These are phyloP conservation scores for Dillenia turbinata DNA, from an alignment of 164 flowering plant species.

Conservation along the genomic window DNA sequence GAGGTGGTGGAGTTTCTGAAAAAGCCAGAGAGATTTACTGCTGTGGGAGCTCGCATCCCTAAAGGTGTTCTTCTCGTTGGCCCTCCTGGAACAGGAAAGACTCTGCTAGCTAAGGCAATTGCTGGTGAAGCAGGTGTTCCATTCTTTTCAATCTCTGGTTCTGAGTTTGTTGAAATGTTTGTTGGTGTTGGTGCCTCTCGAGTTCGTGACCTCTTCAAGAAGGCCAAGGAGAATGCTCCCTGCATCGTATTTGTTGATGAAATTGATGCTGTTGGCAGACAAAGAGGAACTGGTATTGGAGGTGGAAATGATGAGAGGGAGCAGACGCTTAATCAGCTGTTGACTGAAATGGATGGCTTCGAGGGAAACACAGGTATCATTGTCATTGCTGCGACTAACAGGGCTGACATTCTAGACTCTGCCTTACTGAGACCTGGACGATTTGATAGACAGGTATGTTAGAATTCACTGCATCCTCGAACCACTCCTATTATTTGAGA, in stretches of 20 bases:
- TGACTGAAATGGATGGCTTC: constrained; percentile 97
- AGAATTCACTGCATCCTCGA: neutral
- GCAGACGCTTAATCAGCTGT: constrained; percentile 86
- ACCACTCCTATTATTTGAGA: neutral
- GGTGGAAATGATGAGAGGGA: constrained; percentile 97
- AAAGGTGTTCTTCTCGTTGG: constrained; percentile 93
- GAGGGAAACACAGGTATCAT: constrained; percentile 90
- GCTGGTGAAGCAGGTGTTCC: constrained; percentile 98
- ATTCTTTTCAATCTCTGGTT: constrained; percentile 88
- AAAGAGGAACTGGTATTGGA: constrained; percentile 89
- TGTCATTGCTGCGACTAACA: constrained; percentile 89
- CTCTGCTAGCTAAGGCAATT: constrained; percentile 84
- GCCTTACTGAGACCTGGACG: constrained; percentile 86
- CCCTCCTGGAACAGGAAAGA: constrained; percentile 94
- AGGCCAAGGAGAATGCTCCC: constrained; percentile 93
- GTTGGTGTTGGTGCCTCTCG: constrained; percentile 96
- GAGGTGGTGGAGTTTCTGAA: constrained; percentile 92
- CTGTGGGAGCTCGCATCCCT: constrained; percentile 91
- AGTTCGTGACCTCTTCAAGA: constrained; percentile 94
- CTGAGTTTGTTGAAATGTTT: constrained; percentile 95
- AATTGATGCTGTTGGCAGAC: constrained; percentile 95
- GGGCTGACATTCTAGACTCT: constrained; percentile 90
- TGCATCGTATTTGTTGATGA: constrained; percentile 97
- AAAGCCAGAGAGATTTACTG: constrained; percentile 91
- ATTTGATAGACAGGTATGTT: constrained; percentile 79